Percentiles rank a stretch among this genome's conserved stretches.
Conservation (phyloP, 306 rosid species). For the Acacia crassicarpa region DNA sequence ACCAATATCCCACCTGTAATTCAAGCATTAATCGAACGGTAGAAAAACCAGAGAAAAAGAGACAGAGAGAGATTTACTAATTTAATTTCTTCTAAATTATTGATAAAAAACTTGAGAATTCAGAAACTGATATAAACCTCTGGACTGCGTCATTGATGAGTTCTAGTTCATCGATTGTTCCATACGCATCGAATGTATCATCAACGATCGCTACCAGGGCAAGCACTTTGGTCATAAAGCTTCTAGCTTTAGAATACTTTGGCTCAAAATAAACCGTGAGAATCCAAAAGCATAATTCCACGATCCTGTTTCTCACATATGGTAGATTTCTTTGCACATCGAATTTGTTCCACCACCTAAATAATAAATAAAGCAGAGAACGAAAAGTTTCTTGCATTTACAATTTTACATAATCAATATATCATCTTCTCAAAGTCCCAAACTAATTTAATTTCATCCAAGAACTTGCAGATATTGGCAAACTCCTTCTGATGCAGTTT, state of each 20-base stretch:
- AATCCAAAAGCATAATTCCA: constrained; percentile 51
- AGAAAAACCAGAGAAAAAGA: background rate
- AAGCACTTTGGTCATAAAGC: constrained; percentile 25
- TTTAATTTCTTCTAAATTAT: background rate
- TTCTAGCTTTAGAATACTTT: constrained; percentile 29
- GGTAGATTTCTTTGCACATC: constrained; percentile 26
- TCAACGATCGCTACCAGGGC: constrained; percentile 24
- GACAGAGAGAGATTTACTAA: background rate
- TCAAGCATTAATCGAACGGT: too few species aligned
- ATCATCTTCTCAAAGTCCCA: background rate
- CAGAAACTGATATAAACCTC: constrained; percentile 31
- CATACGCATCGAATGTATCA: constrained; percentile 49
- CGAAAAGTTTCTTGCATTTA: background rate
- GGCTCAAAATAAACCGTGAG: constrained; percentile 41
- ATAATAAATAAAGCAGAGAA: background rate
- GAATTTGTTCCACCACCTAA: constrained; percentile 57
- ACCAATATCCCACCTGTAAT: constrained; percentile 12
- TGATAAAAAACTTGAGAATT: background rate
- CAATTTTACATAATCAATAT: background rate
- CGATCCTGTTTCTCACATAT: constrained; percentile 46
- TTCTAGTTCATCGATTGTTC: constrained; percentile 45
- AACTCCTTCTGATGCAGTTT: constrained; percentile 45
- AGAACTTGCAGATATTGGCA: constrained; percentile 13
- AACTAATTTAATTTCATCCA: too few species aligned
- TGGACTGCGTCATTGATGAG: constrained; percentile 40